phyloP scores from a whole-genome alignment of 345 rosid genomes.

The Camelina hispida region DNA sequence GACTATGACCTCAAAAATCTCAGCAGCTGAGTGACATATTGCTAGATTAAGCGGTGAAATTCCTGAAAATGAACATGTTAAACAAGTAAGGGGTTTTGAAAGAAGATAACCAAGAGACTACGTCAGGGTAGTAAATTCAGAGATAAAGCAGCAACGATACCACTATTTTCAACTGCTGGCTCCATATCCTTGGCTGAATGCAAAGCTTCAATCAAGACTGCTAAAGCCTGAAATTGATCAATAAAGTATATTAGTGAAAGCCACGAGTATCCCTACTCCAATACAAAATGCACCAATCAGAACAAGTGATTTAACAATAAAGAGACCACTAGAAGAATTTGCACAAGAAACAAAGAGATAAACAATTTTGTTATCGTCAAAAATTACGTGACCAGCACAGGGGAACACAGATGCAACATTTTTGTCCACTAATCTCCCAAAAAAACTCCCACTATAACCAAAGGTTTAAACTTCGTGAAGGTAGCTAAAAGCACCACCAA shows the following conservation, averaged over 20 bases:
- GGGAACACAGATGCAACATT: constrained; percentile 14
- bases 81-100: constrained; percentile 39
- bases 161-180: constrained; percentile 63
- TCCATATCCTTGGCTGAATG: constrained; percentile 82
- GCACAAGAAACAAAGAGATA: constrained; percentile 16
- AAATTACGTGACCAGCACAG: constrained; percentile 10
- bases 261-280: constrained; percentile 13
- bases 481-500: constrained; percentile 17
- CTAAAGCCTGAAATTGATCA: constrained; percentile 59
- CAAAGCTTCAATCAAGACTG: constrained; percentile 83
- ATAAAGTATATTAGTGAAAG: constrained; percentile 26
- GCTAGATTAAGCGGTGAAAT: constrained; percentile 91
- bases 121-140: constrained; percentile 27
- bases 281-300: background rate
- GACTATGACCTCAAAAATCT: constrained; percentile 90
- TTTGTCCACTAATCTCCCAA: constrained; percentile 16
- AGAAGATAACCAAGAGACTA: constrained; percentile 34
- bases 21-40: constrained; percentile 94
- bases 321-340: constrained; percentile 1
- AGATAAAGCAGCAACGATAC: constrained; percentile 46
- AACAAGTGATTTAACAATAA: constrained; percentile 16
- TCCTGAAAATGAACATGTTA: constrained; percentile 60
- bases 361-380: background rate
- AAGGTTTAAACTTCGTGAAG: constrained; percentile 4
- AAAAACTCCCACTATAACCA: background rate